These are phyloP conservation scores for Chaetomiaceae sp. DNA, from an alignment of 2,329 filamentous ascomycete genomes.

Conservation along the genomic window DNA sequence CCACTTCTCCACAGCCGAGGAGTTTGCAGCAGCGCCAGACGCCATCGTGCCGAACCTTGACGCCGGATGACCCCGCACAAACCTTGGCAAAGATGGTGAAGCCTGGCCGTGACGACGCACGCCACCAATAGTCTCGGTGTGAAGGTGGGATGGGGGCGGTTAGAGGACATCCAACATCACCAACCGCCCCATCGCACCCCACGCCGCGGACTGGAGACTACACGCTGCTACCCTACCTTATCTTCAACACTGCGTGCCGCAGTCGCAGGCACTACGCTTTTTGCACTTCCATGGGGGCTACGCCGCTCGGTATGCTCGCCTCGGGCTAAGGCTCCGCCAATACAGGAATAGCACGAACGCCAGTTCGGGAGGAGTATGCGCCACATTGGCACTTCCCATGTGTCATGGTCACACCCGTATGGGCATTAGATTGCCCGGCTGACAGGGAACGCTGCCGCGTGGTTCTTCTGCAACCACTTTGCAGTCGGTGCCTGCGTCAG, in stretches of 20 bases:
- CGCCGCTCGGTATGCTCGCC: neutral
- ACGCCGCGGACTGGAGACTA: neutral
- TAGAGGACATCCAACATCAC: neutral
- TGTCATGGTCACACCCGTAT: constrained; percentile 11
- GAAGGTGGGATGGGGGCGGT: constrained; percentile 7
- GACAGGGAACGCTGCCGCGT: constrained; percentile 18
- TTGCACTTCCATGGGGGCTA: neutral
- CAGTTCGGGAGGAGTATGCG: neutral
- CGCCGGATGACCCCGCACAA: constrained; percentile 11
- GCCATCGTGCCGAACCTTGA: neutral
- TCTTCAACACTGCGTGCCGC: too few species aligned
- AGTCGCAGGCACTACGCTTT: too few species aligned
- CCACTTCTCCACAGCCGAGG: neutral
- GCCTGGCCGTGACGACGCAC: constrained; percentile 10
- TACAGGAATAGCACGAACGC: constrained; percentile 1
- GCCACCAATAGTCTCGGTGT: constrained; percentile 15
- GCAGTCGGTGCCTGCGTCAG: constrained; percentile 5
- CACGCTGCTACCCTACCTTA: neutral
- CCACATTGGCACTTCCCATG: constrained; percentile 9
- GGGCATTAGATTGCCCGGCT: constrained; percentile 17
- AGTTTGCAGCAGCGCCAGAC: neutral
- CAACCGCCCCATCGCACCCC: constrained; percentile 9
- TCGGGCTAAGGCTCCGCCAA: neutral
- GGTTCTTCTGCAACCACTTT: neutral
- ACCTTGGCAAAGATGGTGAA: constrained; percentile 4